Evolutionary conservation across 371 early-diverging fungal genomes (phyloP).

Genomic region (Conidiobolus incongruus): DNA sequence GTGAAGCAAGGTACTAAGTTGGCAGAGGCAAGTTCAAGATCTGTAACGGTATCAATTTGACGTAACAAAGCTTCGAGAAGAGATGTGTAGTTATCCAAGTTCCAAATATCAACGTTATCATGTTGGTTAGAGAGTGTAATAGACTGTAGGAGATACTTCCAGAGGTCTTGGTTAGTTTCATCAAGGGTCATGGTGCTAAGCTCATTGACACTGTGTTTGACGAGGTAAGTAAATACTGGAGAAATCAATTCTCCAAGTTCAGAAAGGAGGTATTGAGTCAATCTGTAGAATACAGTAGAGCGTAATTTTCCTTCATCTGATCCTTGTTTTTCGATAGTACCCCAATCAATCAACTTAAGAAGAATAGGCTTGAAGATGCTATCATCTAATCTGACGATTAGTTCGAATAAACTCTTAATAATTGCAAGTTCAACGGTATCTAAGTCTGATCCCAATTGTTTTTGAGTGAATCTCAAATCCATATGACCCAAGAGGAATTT

Average conservation of each 20-base stretch:
- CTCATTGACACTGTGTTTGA: slow-evolving; percentile 40
- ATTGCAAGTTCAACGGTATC: slow-evolving; percentile 36
- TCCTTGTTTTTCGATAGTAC: slow-evolving; percentile 27
- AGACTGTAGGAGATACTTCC: slow-evolving; percentile 12
- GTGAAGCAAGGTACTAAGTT: slow-evolving; percentile 53
- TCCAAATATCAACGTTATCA: slow-evolving; percentile 28
- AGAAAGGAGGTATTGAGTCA: slow-evolving; percentile 40
- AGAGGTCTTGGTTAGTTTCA: slow-evolving; percentile 8
- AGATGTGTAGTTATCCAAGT: slow-evolving; percentile 43
- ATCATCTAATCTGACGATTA: slow-evolving; percentile 82
- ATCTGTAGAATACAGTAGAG: slow-evolving; percentile 50
- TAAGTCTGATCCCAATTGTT: slow-evolving; percentile 8
- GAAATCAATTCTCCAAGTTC: slow-evolving; percentile 65
- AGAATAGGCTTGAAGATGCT: slow-evolving; percentile 80
- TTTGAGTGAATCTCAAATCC: slow-evolving; percentile 26
- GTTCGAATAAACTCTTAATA: slow-evolving; percentile 45
- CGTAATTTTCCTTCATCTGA: slow-evolving; percentile 21
- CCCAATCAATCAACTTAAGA: slow-evolving; percentile 78
- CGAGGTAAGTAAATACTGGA: slow-evolving; percentile 56
- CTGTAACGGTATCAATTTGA: slow-evolving; percentile 38
- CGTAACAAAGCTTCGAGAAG: slow-evolving; percentile 38
- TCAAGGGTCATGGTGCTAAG: slow-evolving; percentile 12
- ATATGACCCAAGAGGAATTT: slow-evolving; percentile 58
- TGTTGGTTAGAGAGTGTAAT: slow-evolving; percentile 10
- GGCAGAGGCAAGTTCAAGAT: slow-evolving; percentile 12